These are phyloP conservation scores for Penicillium canariense DNA, from an alignment of 495 filamentous ascomycete species.

Conservation along the genomic window DNA sequence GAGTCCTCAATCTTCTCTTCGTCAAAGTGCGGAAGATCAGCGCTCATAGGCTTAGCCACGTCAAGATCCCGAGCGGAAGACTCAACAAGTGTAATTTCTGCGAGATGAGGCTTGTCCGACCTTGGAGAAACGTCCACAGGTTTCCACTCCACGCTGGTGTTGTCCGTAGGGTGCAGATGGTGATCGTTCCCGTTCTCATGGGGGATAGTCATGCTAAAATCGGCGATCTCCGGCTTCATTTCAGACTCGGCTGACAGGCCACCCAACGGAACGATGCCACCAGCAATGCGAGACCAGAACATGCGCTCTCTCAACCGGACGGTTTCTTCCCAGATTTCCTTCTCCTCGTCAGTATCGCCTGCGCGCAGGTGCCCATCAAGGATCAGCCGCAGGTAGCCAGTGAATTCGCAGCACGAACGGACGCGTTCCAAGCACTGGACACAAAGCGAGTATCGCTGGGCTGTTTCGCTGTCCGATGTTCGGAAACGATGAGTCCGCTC, in stretches of 20 bases:
- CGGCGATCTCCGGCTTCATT: neutral
- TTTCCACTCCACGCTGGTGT: constrained; percentile 2
- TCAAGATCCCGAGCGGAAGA: constrained; percentile 7
- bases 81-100: neutral
- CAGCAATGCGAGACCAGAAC: constrained; percentile 93
- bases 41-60: constrained; percentile 9
- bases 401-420: constrained; percentile 84
- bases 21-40: constrained; percentile 9
- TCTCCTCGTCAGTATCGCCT: constrained; percentile 73
- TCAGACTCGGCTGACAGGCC: constrained; percentile 14
- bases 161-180: constrained; percentile 10
- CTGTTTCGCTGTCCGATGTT: constrained; percentile 77
- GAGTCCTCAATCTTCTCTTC: constrained; percentile 5
- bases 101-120: neutral
- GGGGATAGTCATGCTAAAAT: neutral
- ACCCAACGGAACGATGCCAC: constrained; percentile 75
- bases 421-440: constrained; percentile 81
- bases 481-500: constrained; percentile 85
- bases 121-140: constrained; percentile 3
- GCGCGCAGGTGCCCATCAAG: constrained; percentile 82
- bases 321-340: constrained; percentile 89
- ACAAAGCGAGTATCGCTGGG: constrained; percentile 87
- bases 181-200: constrained; percentile 1
- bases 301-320: constrained; percentile 85
- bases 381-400: constrained; percentile 84